Evolutionary conservation across 495 filamentous ascomycete species (phyloP).

Genomic region (Penicillium odoratum): DNA sequence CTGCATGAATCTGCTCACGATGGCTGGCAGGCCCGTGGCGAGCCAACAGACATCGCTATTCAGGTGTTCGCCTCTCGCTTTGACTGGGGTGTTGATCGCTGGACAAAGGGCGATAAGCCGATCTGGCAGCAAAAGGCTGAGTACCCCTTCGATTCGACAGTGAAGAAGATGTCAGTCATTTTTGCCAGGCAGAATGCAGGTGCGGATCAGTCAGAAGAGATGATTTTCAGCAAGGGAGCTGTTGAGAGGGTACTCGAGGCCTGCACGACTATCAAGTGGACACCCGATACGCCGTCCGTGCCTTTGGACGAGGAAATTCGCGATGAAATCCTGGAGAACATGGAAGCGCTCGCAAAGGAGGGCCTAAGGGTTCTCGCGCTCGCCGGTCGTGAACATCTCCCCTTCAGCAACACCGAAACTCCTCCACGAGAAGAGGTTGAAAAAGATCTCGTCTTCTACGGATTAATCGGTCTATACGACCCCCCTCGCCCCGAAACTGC

Average conservation of each 20-base stretch:
- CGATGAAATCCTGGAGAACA: slow-evolving; percentile 59
- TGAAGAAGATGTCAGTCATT: slow-evolving; percentile 70
- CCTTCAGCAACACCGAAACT: slow-evolving; percentile 29
- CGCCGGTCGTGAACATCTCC: slow-evolving; percentile 48
- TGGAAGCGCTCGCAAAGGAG: slow-evolving; percentile 62
- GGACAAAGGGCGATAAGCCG: slow-evolving; percentile 51
- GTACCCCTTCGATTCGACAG: slow-evolving; percentile 65
- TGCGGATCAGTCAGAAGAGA: slow-evolving; percentile 29
- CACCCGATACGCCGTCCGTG: slow-evolving; percentile 34
- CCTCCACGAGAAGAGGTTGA: slow-evolving; percentile 60
- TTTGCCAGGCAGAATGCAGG: slow-evolving; percentile 41
- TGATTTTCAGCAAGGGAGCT: slow-evolving; percentile 75
- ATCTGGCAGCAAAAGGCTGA: slow-evolving; percentile 59
- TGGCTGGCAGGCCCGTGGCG: slow-evolving; percentile 62
- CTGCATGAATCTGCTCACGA: slow-evolving; percentile 48
- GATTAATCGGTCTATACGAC: slow-evolving; percentile 72
- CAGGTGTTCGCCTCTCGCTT: slow-evolving; percentile 68
- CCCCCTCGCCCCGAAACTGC: slow-evolving; percentile 60
- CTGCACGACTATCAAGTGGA: slow-evolving; percentile 54
- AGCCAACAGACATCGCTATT: slow-evolving; percentile 70
- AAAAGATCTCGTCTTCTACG: slow-evolving; percentile 59
- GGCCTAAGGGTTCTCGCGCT: slow-evolving; percentile 66
- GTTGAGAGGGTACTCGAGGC: slow-evolving; percentile 76
- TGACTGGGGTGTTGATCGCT: slow-evolving; percentile 55
- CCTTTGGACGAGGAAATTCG: slow-evolving; percentile 44